Conservation (phyloP, 2,329 filamentous ascomycete genomes). For the Neonectria sp. region DNA sequence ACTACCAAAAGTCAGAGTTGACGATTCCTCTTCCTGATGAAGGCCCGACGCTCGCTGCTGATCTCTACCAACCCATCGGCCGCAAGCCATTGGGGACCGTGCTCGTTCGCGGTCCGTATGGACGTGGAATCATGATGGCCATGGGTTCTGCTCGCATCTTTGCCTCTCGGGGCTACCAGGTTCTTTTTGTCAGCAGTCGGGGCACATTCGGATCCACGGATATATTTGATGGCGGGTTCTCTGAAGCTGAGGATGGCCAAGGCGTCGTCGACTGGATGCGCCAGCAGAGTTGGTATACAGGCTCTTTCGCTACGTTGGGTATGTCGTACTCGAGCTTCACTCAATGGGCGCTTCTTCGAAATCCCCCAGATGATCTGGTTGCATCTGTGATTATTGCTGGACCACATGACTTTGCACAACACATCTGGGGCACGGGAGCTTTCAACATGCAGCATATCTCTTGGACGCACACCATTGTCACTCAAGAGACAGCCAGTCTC, state of each 20-base stretch:
- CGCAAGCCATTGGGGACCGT: neutral
- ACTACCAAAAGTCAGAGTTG: neutral
- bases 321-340: neutral
- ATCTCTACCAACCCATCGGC: neutral
- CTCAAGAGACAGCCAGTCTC: neutral
- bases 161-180: neutral
- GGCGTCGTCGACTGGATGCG: neutral
- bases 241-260: constrained; percentile 2
- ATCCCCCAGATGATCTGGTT: neutral
- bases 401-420: neutral
- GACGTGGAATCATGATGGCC: neutral
- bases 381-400: neutral
- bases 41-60: neutral
- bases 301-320: neutral
- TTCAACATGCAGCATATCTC: neutral
- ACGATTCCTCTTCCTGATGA: neutral
- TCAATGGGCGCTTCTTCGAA: neutral
- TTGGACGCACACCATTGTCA: neutral
- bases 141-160: neutral
- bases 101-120: neutral
- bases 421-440: neutral
- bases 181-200: constrained; percentile 8
- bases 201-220: constrained; percentile 14
- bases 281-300: neutral
- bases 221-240: constrained; percentile 5